These are phyloP conservation scores for Exobasidium cylindrosporum DNA, from an alignment of 1,284 basidiomycete species.

Conservation along the genomic window DNA sequence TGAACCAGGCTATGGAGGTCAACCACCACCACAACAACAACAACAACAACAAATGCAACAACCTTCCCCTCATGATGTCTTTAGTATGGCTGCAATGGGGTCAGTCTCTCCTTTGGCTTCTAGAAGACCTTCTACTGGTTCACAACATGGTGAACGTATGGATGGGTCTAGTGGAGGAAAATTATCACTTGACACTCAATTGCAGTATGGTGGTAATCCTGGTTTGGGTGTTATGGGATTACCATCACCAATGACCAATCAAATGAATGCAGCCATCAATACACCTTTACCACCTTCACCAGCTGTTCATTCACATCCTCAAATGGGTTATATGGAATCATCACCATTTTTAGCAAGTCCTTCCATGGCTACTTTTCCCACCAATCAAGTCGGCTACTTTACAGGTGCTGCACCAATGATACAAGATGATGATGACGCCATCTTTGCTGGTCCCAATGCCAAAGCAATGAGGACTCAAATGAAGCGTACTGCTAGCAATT, in stretches of 20 bases:
- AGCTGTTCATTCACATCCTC: conserved; percentile 14
- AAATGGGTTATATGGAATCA: conserved; percentile 21
- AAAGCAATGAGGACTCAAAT: conserved; percentile 41
- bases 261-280: conserved; percentile 41
- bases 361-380: conserved; percentile 17
- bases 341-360: conserved; percentile 15
- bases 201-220: conserved; percentile 25
- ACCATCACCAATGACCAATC: conserved; percentile 28
- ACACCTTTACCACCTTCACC: conserved; percentile 44
- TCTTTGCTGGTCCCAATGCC: conserved; percentile 23
- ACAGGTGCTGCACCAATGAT: conserved; percentile 10
- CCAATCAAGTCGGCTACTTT: conserved; percentile 17
- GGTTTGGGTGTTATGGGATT: conserved; percentile 36
- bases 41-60: conserved; percentile 13
- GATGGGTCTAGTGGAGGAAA: background rate
- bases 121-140: conserved; percentile 11
- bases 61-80: conserved; percentile 12
- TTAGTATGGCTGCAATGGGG: conserved; percentile 22
- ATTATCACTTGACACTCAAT: conserved; percentile 28
- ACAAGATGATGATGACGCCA: conserved; percentile 10
- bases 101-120: conserved; percentile 25
- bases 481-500: conserved; percentile 39
- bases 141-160: conserved; percentile 3
- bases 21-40: conserved; percentile 17
- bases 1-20: conserved; percentile 32